A percentile compares a stretch with the other conserved stretches of the same genome.
Conservation (phyloP, 305 asterid genomes). For the Fraxinus angustifolia region DNA sequence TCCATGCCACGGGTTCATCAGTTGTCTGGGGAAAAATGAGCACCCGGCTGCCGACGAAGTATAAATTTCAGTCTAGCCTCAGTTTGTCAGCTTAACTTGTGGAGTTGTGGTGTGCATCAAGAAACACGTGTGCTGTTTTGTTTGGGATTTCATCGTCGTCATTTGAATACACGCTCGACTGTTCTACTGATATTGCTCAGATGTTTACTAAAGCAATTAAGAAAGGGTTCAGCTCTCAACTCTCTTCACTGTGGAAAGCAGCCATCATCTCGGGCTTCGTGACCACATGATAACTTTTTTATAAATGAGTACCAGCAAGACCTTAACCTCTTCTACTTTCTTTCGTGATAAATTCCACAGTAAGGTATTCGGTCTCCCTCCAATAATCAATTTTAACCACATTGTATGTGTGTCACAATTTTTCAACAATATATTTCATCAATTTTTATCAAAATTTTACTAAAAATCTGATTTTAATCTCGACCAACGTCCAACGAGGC, state of each 20-base stretch:
- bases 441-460: too few species aligned
- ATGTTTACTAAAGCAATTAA: neutral
- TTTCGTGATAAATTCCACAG: neutral
- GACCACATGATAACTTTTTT: neutral
- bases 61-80: too few species aligned
- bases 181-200: neutral
- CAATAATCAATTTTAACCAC: neutral
- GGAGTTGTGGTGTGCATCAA: too few species aligned
- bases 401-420: neutral
- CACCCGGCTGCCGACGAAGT: too few species aligned
- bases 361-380: neutral
- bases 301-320: neutral
- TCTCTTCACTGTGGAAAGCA: neutral
- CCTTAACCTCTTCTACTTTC: neutral
- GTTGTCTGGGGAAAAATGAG: neutral
- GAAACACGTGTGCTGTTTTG: too few species aligned
- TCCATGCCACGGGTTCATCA: neutral
- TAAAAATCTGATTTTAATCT: too few species aligned
- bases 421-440: too few species aligned
- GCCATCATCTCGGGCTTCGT: neutral
- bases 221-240: neutral
- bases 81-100: too few species aligned
- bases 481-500: too few species aligned
- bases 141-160: too few species aligned
- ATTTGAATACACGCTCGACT: too few species aligned